Conservation (phyloP, 495 filamentous ascomycete genomes). For the Amphirosellinia nigrospora region DNA sequence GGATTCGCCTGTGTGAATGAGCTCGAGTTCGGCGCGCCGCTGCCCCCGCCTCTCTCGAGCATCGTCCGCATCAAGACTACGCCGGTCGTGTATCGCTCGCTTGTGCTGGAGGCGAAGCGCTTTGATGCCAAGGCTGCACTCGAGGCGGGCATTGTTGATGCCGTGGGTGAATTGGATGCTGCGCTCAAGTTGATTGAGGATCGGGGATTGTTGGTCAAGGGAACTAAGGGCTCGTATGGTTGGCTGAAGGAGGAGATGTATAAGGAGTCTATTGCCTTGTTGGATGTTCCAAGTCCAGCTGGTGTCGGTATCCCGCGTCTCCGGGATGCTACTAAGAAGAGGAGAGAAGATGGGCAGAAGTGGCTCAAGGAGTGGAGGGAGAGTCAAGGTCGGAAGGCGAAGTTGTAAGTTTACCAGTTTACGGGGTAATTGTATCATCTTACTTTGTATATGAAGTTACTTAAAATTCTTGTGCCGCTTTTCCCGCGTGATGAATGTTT, state of each 20-base stretch:
- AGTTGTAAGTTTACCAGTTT: conserved; percentile 45
- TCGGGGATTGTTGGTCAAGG: conserved; percentile 63
- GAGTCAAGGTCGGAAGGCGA: conserved; percentile 42
- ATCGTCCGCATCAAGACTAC: conserved; percentile 74
- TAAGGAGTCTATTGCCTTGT: conserved; percentile 59
- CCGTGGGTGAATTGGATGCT: conserved; percentile 66
- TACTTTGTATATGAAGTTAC: not conserved
- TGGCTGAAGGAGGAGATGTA: conserved; percentile 76
- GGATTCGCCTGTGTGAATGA: conserved; percentile 82
- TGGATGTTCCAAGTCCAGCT: conserved; percentile 51
- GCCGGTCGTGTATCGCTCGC: conserved; percentile 59
- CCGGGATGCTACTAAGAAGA: conserved; percentile 49
- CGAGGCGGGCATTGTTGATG: conserved; percentile 71
- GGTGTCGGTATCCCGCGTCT: conserved; percentile 13
- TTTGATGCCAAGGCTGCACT: conserved; percentile 66
- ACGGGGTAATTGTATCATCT: not conserved
- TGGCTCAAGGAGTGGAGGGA: conserved; percentile 51
- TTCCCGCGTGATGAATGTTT: not conserved
- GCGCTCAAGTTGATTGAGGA: conserved; percentile 61
- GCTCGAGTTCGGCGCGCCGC: conserved; percentile 74
- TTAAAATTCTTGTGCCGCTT: not conserved
- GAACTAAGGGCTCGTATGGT: conserved; percentile 67
- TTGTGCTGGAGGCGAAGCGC: conserved; percentile 73
- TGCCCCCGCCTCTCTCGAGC: conserved; percentile 72
- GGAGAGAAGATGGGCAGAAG: conserved; percentile 49